Evolutionary conservation across 192 early-diverging fungal species (phyloP), one percentile per base, ranked within the genome.

Genomic region (Coemansia sp.): DNA sequence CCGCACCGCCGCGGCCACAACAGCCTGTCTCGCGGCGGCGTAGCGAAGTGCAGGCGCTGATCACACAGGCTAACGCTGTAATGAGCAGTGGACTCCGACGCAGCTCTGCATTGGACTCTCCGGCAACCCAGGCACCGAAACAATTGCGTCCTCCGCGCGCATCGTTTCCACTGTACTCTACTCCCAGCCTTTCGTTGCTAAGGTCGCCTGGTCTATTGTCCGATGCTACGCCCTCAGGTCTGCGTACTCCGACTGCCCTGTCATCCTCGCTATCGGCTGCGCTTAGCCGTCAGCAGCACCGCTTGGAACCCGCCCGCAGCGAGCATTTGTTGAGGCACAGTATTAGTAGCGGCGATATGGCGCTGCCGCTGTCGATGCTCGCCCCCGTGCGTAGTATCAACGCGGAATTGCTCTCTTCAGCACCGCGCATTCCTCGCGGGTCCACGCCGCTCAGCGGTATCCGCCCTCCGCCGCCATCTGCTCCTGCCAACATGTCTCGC

Each of bases 51-150:
- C 69, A 81, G 58, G 69, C 73, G 38, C 74, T 81, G 63, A 62
- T 81, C 15, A 67, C 74, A 12, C 78, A 81, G 67, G 78, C 78
- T 29, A 76, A 81, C 55, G 78, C 78, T 4, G 78, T 81, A 53
- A 64, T 81, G 41, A 55, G 67, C 60, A 39, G 45, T 44, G 42
- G 53, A 17, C 39, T 37, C 32, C 39, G 32, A 19, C 36, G 58
- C 38, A 46, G 66, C 51, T 44, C 53, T 29, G 61, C 39, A 48
- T 65, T 17, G n/a, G 38, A 66, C 15, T 53, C 48, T 39, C 63
- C 67, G 15, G 17, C 11, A 6, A 31, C 61, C 29, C 15, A 17
- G n/a, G 31, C 27, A 10, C 50, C 23, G 21, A 45, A 42, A 6
- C 63, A 53, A 34, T 42, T 69, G 42, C 74, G 74, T 14, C 79